Evolutionary conservation across 176 grass and related monocot species (phyloP).

Genomic region (Poa pratensis): DNA sequence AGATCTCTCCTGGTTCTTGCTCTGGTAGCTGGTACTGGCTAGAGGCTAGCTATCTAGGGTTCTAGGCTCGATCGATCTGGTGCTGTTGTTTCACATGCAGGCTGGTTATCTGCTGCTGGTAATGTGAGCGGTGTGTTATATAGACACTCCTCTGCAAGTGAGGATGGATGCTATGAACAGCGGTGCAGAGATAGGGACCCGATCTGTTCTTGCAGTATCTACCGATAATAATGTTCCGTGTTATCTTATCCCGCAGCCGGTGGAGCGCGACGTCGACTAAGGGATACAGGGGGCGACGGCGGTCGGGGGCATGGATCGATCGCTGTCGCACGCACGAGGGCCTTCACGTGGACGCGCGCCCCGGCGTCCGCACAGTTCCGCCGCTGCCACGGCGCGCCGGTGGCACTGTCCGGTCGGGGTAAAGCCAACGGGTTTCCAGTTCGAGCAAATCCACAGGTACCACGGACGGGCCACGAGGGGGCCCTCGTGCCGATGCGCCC

Average conservation of each 20-base stretch:
- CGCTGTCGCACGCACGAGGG: slow-evolving; percentile 31
- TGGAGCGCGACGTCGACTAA: no score
- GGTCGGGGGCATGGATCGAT: no score
- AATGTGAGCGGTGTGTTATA: not conserved
- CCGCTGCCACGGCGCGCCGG: not conserved
- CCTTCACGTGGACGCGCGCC: slow-evolving; percentile 33
- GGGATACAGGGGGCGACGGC: no score
- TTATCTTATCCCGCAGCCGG: not conserved
- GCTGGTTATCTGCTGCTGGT: not conserved
- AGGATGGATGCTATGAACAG: not conserved
- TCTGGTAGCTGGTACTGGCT: not conserved
- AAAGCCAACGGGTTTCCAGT: not conserved
- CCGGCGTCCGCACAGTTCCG: not conserved
- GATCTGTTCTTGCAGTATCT: no score
- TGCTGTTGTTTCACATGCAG: not conserved
- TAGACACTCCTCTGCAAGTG: not conserved
- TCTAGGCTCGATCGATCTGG: not conserved
- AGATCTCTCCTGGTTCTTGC: not conserved
- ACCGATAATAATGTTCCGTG: not conserved
- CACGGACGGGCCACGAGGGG: not conserved
- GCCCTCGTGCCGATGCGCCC: not conserved
- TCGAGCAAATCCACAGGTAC: not conserved
- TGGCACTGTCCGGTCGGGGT: not conserved
- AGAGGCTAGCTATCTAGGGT: not conserved
- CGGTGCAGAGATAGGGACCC: no score